Evolutionary conservation across 805 yeast species (phyloP).

Genomic region (Wickerhamiella hasegawae): DNA sequence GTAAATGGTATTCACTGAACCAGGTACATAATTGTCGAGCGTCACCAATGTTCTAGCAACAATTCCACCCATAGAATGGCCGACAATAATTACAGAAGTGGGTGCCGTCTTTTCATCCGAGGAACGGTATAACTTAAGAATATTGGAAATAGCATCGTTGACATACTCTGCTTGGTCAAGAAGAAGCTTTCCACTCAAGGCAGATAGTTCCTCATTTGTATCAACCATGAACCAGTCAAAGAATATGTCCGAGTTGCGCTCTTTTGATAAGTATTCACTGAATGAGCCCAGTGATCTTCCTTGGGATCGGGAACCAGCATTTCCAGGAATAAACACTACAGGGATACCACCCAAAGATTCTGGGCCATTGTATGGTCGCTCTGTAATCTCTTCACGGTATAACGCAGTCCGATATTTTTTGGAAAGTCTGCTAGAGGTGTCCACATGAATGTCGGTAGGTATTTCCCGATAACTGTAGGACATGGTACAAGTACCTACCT

Average conservation of each 20-base stretch:
- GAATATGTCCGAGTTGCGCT: conserved; percentile 20
- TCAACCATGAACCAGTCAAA: conserved; percentile 84
- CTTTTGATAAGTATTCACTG: conserved; percentile 39
- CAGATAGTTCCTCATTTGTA: conserved; percentile 90
- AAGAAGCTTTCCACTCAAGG: conserved; percentile 87
- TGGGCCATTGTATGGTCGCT: conserved; percentile 6
- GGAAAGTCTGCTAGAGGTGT: conserved; percentile 6
- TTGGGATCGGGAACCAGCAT: conserved; percentile 88
- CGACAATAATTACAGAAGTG: conserved; percentile 58
- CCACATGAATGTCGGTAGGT: conserved; percentile 6
- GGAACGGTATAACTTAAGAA: conserved; percentile 53
- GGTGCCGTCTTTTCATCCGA: conserved; percentile 31
- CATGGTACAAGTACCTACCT: conserved; percentile 9
- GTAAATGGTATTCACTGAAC: conserved; percentile 69
- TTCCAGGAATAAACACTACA: conserved; percentile 87
- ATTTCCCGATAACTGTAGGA: conserved; percentile 9
- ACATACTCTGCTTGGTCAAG: conserved; percentile 85
- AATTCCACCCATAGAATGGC: conserved; percentile 97
- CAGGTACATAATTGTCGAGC: conserved; percentile 53
- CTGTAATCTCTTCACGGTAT: conserved; percentile 62
- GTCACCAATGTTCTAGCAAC: conserved; percentile 78
- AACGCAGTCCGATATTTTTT: conserved; percentile 52
- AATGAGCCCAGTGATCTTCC: conserved; percentile 85
- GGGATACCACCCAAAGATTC: conserved; percentile 62
- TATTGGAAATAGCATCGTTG: conserved; percentile 72